These are phyloP conservation scores for Aquilaria agallochum DNA, from an alignment of 441 rosid genomes.

Conservation along the genomic window DNA sequence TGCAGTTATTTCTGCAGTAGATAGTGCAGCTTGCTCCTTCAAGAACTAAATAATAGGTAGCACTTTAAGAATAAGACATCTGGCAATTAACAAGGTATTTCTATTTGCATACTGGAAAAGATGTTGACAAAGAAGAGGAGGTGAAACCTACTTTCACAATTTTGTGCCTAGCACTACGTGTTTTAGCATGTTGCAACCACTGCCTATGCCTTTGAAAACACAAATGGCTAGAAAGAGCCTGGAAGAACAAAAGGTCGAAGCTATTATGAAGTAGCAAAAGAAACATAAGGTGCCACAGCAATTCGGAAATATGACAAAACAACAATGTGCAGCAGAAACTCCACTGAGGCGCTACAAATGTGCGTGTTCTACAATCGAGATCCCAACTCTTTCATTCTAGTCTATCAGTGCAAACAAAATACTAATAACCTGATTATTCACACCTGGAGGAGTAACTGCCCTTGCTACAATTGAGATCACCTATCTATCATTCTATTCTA, in stretches of 20 bases:
- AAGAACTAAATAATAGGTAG: constrained; percentile 55
- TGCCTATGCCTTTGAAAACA: constrained; percentile 94
- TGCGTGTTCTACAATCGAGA: no score
- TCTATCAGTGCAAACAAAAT: no score
- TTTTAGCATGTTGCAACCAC: constrained; percentile 97
- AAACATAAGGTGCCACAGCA: no score
- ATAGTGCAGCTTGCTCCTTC: constrained; percentile 86
- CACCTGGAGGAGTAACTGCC: no score
- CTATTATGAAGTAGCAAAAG: no score
- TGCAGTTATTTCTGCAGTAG: constrained; percentile 77
- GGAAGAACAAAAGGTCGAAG: constrained; percentile 15
- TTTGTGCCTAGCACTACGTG: constrained; percentile 97
- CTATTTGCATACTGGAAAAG: not conserved
- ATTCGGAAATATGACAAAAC: no score
- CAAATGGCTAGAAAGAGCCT: constrained; percentile 91
- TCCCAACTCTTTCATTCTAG: no score
- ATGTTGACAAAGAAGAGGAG: not conserved
- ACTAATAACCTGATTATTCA: no score
- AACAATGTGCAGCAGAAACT: no score
- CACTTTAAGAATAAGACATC: constrained; percentile 8
- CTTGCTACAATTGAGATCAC: no score
- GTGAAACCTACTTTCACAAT: constrained; percentile 73
- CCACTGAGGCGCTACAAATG: no score
- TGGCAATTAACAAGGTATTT: not conserved
- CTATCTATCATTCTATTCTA: no score